Percentiles rank a stretch among this genome's conserved stretches.
These are phyloP conservation scores for Oxytropis ochrocephala DNA, from an alignment of 306 rosid genomes.

Conservation along the genomic window DNA sequence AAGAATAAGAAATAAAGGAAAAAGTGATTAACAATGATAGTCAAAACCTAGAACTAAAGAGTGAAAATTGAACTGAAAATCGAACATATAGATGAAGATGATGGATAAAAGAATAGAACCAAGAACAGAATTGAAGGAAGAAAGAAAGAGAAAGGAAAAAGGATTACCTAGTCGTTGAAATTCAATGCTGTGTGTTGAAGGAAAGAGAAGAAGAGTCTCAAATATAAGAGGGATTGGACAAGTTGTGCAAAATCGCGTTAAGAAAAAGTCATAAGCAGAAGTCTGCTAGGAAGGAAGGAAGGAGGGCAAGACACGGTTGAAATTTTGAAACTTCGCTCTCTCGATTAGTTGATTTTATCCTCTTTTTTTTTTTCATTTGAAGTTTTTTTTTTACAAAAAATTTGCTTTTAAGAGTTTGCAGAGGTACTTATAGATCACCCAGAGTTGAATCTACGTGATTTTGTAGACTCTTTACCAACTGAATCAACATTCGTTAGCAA, in stretches of 20 bases:
- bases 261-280: slow-evolving; percentile 15
- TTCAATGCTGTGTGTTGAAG: not conserved
- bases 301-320: not conserved
- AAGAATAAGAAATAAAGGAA: not conserved
- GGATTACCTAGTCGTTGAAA: not conserved
- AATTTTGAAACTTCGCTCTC: not conserved
- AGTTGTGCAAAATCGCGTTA: slow-evolving; percentile 2
- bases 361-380: not conserved
- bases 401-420: no score
- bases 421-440: no score
- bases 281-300: not conserved
- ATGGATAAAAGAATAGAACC: not conserved
- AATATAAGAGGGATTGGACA: not conserved
- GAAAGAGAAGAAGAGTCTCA: not conserved
- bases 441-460: no score
- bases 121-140: not conserved
- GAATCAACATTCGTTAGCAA: no score
- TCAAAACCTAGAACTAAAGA: slow-evolving; percentile 9
- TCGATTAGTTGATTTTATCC: not conserved
- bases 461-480: no score
- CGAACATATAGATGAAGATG: slow-evolving; percentile 7
- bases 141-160: not conserved
- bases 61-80: slow-evolving; percentile 12
- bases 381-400: no score
- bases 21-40: not conserved